Base-by-base conservation (phyloP, 2,329 filamentous ascomycete genomes). In the Ilyonectria destructans region DNA sequence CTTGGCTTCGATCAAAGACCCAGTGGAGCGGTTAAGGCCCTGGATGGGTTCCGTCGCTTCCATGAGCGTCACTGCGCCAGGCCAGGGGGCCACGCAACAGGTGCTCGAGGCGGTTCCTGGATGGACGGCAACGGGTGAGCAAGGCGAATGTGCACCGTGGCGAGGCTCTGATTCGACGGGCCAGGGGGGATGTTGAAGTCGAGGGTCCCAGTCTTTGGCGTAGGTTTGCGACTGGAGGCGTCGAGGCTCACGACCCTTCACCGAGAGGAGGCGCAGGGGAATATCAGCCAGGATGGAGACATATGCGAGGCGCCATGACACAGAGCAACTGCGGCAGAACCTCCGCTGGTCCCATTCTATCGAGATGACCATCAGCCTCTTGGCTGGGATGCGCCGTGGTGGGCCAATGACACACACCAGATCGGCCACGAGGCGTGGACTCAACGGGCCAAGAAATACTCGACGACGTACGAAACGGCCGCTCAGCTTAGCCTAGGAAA, bases 131-230 rank as follows among this genome's bases (percentile, higher is more conserved):
- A 29, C 51, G 26, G n/a, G 33, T 29, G 17, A n/a, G 37, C 35
- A 40, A 35, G 7, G n/a, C 15, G 35, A 68, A 45, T 75, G 73
- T 75, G 73, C 73, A 61, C 58, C 55, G 43, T 59, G 63, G 57
- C 45, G 26, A 56, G 52, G 29, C 13, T 65, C 29, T 74, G 73
- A 75, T 75, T 75, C 71, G 73, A 71, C 59, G 40, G 29, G 33
- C 2, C 17, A 29, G 17, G 17, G 45, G 45, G 45, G 43, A 13
- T 6, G 26, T 49, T 29, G 26, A 62, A 23, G 43, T 31, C 13
- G 17, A 23, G n/a, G 59, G 69, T 66, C 67, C 71, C 56, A 57
- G 66, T 58, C 58, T 40, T 26, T 26, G 5, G 26, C 26, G 26
- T 26, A 26, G 26, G 26, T 6, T 26, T 49, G 26, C 5, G 21